These are phyloP conservation scores for Tulasnella sp. DNA, from an alignment of 768 basidiomycete species.

Conservation along the genomic window DNA sequence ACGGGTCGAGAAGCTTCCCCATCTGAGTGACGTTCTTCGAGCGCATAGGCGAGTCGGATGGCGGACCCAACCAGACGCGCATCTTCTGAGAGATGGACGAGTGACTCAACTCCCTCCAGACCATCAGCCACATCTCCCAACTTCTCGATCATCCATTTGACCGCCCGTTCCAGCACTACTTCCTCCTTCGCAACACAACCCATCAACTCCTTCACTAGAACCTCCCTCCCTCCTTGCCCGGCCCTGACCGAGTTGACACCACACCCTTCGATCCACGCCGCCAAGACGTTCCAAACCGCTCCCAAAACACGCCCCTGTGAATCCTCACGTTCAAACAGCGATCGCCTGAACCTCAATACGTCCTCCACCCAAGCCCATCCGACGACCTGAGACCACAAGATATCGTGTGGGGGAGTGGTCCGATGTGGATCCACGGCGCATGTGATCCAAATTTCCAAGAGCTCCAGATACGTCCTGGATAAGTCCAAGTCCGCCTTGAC, in stretches of 20 bases:
- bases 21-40: no score
- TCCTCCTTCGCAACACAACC: background rate
- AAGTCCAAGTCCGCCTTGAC: background rate
- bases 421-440: conserved; percentile 87
- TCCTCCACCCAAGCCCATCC: conserved; percentile 67
- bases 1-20: no score
- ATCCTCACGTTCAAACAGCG: conserved; percentile 16
- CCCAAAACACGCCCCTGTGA: conserved; percentile 27
- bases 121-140: no score
- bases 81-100: no score
- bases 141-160: background rate
- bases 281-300: conserved; percentile 41
- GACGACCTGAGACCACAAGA: conserved; percentile 80
- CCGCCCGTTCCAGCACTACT: background rate
- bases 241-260: conserved; percentile 56
- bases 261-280: conserved; percentile 69
- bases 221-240: conserved; percentile 51
- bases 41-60: no score
- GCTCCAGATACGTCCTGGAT: conserved; percentile 32
- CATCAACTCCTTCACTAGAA: conserved; percentile 13
- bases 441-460: conserved; percentile 62
- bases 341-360: conserved; percentile 27
- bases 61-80: no score
- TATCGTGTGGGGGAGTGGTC: conserved; percentile 76
- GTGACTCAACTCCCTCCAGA: no score